phyloP scores from a whole-genome alignment of 2,329 filamentous ascomycete genomes.

The Exophiala calicioides region DNA sequence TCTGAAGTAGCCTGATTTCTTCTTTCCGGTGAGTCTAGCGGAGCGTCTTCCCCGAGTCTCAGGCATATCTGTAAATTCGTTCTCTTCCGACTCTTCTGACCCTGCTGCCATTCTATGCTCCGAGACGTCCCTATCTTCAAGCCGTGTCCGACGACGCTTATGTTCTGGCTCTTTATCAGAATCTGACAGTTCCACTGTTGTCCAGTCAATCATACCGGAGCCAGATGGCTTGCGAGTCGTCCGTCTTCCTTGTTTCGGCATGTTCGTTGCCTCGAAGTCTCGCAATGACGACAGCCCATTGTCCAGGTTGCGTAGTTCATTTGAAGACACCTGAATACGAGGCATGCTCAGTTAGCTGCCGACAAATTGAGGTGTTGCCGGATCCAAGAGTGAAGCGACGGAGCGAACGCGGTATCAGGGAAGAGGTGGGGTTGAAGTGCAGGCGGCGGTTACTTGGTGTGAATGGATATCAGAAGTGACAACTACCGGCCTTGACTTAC shows the following conservation, averaged over 20 bases:
- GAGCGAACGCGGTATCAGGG: too few species aligned
- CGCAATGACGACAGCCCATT: slow-evolving; percentile 15
- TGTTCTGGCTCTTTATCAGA: slow-evolving; percentile 18
- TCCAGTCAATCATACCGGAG: slow-evolving; percentile 18
- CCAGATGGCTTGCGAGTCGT: background rate
- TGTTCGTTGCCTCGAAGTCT: slow-evolving; percentile 11
- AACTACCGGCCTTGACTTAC: slow-evolving; percentile 32
- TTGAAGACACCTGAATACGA: slow-evolving; percentile 17
- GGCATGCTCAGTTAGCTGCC: slow-evolving; percentile 9
- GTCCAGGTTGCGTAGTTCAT: slow-evolving; percentile 16
- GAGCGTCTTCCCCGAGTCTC: slow-evolving; percentile 15
- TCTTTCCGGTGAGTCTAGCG: slow-evolving; percentile 17
- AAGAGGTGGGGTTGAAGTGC: too few species aligned
- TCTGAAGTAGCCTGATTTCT: slow-evolving; percentile 6
- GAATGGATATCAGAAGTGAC: background rate
- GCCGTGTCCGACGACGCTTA: slow-evolving; percentile 6
- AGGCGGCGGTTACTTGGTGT: too few species aligned
- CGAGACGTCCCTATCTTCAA: slow-evolving; percentile 5
- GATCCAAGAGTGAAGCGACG: background rate
- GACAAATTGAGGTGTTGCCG: background rate
- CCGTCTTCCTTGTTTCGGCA: slow-evolving; percentile 3
- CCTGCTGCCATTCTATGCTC: slow-evolving; percentile 1
- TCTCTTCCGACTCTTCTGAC: slow-evolving; percentile 11
- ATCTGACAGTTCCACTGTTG: slow-evolving; percentile 22
- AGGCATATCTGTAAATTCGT: slow-evolving; percentile 15